These are phyloP conservation scores for Aspergillus phoenicis DNA, from an alignment of 2,329 filamentous ascomycete species.

Conservation along the genomic window DNA sequence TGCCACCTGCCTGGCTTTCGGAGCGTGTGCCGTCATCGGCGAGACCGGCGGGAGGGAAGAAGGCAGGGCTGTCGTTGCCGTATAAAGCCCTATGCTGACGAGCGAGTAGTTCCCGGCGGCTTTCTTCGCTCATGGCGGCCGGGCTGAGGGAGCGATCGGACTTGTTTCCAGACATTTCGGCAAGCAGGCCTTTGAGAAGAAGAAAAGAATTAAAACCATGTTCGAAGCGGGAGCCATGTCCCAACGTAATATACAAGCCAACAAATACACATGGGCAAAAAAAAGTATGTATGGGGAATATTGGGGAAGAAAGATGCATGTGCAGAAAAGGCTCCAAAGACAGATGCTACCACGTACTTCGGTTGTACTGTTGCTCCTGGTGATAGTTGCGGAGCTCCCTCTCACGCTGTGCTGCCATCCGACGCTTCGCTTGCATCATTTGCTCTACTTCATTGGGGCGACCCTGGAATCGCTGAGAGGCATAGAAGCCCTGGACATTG, in stretches of 20 bases:
- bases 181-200: slow-evolving; percentile 60
- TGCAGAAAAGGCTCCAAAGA: slow-evolving; percentile 29
- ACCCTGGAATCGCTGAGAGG: slow-evolving; percentile 86
- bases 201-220: slow-evolving; percentile 45
- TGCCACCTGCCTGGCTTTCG: slow-evolving; percentile 66
- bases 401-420: slow-evolving; percentile 98
- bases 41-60: slow-evolving; percentile 68
- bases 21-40: slow-evolving; percentile 69
- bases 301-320: slow-evolving; percentile 32
- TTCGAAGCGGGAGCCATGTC: slow-evolving; percentile 34
- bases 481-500: slow-evolving; percentile 92
- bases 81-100: slow-evolving; percentile 95
- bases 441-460: slow-evolving; percentile 92
- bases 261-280: slow-evolving; percentile 45
- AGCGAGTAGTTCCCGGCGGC: slow-evolving; percentile 91
- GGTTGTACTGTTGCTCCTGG: slow-evolving; percentile 99
- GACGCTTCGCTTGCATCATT: slow-evolving; percentile 98
- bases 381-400: slow-evolving; percentile 99
- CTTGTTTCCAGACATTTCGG: slow-evolving; percentile 73
- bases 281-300: slow-evolving; percentile 38
- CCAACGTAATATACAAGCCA: slow-evolving; percentile 49
- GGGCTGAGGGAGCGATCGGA: slow-evolving; percentile 84
- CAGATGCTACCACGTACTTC: slow-evolving; percentile 69
- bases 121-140: slow-evolving; percentile 87
- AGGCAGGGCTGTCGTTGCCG: slow-evolving; percentile 68